These are phyloP conservation scores for Tillandsia fasciculata DNA, from an alignment of 176 grass and related monocot species.

Conservation along the genomic window DNA sequence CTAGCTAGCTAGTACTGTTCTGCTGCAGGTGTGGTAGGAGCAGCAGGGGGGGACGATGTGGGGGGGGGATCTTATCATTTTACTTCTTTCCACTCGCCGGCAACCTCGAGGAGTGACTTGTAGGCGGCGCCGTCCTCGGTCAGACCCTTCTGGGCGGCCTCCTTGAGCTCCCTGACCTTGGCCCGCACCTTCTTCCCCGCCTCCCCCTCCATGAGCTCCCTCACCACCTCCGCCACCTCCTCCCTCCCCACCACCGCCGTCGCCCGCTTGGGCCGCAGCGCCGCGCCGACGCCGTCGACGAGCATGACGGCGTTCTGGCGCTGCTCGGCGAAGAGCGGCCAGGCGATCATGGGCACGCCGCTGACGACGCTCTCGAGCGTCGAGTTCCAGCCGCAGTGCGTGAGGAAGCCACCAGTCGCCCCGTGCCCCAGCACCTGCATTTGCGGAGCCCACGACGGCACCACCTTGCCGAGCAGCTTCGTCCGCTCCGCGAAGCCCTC, in stretches of 20 bases:
- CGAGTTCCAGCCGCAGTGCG: conserved; percentile 79
- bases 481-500: conserved; percentile 36
- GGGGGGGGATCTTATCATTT: not conserved
- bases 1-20: too few species aligned
- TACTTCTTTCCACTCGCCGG: conserved; percentile 17
- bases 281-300: conserved; percentile 19
- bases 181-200: conserved; percentile 19
- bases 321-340: conserved; percentile 56
- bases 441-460: conserved; percentile 21
- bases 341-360: conserved; percentile 47
- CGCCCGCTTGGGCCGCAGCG: not conserved
- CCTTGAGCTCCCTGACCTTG: conserved; percentile 17
- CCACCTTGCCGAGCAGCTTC: conserved; percentile 9
- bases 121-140: conserved; percentile 18
- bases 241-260: conserved; percentile 7
- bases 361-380: conserved; percentile 22
- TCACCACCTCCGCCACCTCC: conserved; percentile 25
- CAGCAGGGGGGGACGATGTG: too few species aligned
- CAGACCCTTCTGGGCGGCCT: conserved; percentile 9
- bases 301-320: conserved; percentile 51
- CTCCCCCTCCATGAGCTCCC: conserved; percentile 33
- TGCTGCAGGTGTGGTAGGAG: too few species aligned
- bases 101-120: conserved; percentile 11
- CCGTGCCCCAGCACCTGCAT: conserved; percentile 28
- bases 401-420: conserved; percentile 26